phyloP scores from a whole-genome alignment of 176 grass and related monocot species.

The Ananas comosus region DNA sequence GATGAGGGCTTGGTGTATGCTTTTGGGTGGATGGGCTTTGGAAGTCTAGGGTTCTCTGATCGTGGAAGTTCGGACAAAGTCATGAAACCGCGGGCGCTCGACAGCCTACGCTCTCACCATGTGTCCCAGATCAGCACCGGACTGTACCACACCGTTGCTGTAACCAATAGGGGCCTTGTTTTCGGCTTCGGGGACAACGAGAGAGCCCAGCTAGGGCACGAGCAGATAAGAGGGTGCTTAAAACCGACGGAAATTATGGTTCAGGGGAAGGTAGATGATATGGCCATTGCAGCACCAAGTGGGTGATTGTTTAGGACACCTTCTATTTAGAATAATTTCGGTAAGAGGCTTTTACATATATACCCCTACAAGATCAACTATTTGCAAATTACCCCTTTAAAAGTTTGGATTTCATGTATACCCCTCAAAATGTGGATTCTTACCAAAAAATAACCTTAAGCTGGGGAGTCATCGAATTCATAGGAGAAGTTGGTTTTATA shows the following conservation, averaged over 20 bases:
- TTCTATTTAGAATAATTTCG: no score
- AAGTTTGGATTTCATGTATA: no score
- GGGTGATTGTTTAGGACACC: constrained; percentile 20
- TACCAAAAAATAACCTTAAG: no score
- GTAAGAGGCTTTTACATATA: no score
- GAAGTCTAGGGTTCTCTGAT: constrained; percentile 89
- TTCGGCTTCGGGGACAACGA: constrained; percentile 98
- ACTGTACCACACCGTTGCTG: constrained; percentile 86
- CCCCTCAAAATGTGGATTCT: no score
- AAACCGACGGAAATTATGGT: constrained; percentile 94
- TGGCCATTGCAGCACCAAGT: constrained; percentile 56
- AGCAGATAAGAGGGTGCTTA: constrained; percentile 64
- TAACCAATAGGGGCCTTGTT: constrained; percentile 75
- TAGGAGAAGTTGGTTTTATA: no score
- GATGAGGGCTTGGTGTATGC: constrained; percentile 75
- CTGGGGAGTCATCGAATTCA: no score
- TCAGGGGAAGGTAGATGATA: constrained; percentile 63
- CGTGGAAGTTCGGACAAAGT: constrained; percentile 83
- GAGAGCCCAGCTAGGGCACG: constrained; percentile 87
- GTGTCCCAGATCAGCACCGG: constrained; percentile 96
- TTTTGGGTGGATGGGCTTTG: constrained; percentile 99
- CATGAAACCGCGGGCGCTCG: constrained; percentile 60
- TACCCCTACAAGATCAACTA: no score
- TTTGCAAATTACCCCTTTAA: no score
- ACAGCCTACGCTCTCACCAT: constrained; percentile 55